A percentile compares a stretch with the other conserved stretches of the same genome.
Conservation (phyloP, 2,329 filamentous ascomycete genomes). For the Aureobasidium namibiae region DNA sequence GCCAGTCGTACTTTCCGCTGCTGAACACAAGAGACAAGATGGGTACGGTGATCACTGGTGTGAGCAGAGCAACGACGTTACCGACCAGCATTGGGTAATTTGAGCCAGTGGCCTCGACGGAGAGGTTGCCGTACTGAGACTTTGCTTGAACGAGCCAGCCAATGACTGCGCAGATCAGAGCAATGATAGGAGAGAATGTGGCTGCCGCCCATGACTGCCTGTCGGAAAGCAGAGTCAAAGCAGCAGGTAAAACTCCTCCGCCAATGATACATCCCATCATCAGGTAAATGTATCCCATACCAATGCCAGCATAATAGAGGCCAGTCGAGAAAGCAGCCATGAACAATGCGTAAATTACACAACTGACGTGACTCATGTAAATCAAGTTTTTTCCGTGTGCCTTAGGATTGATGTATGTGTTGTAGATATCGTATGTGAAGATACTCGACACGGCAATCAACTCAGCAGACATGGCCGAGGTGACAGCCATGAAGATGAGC, state of each 20-base stretch:
- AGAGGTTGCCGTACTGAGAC: slow-evolving; percentile 57
- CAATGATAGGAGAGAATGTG: slow-evolving; percentile 59
- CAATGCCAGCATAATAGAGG: slow-evolving; percentile 53
- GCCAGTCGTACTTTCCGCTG: slow-evolving; percentile 76
- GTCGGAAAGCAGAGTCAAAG: slow-evolving; percentile 71
- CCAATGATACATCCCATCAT: slow-evolving; percentile 91
- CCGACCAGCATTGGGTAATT: slow-evolving; percentile 81
- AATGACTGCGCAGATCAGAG: slow-evolving; percentile 59
- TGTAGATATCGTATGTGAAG: slow-evolving; percentile 77
- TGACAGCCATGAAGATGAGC: slow-evolving; percentile 86
- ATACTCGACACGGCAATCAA: slow-evolving; percentile 83
- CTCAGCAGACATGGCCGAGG: slow-evolving; percentile 72
- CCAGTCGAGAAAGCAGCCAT: slow-evolving; percentile 75
- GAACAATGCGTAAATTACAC: slow-evolving; percentile 64
- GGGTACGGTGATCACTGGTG: slow-evolving; percentile 66
- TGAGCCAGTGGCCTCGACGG: slow-evolving; percentile 67
- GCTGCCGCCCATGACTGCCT: slow-evolving; percentile 71
- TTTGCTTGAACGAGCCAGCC: slow-evolving; percentile 73
- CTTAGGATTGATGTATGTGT: slow-evolving; percentile 72
- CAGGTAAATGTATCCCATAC: slow-evolving; percentile 82
- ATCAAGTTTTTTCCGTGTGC: slow-evolving; percentile 72
- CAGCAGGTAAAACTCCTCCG: slow-evolving; percentile 65
- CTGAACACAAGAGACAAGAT: slow-evolving; percentile 64
- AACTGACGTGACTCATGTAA: slow-evolving; percentile 67
- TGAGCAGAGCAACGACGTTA: slow-evolving; percentile 74